A percentile compares a stretch with the other conserved stretches of the same genome.
Conservation (phyloP, 2,329 filamentous ascomycete genomes). For the Paecilomyces niveus region DNA sequence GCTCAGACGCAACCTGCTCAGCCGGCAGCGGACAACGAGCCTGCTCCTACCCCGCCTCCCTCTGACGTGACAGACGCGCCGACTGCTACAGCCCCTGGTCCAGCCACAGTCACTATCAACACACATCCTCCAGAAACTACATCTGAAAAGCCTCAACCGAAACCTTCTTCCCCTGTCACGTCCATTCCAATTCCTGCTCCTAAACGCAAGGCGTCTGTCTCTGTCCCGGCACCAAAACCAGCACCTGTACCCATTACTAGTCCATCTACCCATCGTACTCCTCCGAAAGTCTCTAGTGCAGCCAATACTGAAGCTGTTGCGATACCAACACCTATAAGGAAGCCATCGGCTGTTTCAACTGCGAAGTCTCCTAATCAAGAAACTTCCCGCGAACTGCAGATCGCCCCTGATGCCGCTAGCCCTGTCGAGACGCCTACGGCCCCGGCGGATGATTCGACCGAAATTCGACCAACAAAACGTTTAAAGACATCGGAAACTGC, state of each 20-base stretch:
- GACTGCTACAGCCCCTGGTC: neutral
- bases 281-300: neutral
- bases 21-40: slow-evolving; percentile 12
- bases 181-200: slow-evolving; percentile 21
- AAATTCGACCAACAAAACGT: slow-evolving; percentile 23
- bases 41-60: slow-evolving; percentile 9
- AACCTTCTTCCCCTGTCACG: slow-evolving; percentile 7
- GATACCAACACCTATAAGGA: neutral
- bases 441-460: slow-evolving; percentile 3
- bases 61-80: slow-evolving; percentile 1
- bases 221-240: slow-evolving; percentile 6
- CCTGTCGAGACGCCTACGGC: neutral
- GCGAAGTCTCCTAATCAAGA: neutral
- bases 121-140: slow-evolving; percentile 17
- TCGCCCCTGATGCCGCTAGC: neutral
- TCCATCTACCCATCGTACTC: neutral
- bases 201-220: slow-evolving; percentile 19
- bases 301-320: neutral
- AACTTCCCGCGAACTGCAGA: neutral
- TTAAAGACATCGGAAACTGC: slow-evolving; percentile 11
- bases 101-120: neutral
- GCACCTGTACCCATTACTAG: slow-evolving; percentile 1
- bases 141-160: slow-evolving; percentile 2
- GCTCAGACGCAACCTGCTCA: slow-evolving; percentile 18
- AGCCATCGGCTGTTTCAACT: neutral